A percentile compares a stretch with the other conserved stretches of the same genome.
Evolutionary conservation across 495 filamentous ascomycete species (phyloP).

Genomic region (Aspergillus hancockii): DNA sequence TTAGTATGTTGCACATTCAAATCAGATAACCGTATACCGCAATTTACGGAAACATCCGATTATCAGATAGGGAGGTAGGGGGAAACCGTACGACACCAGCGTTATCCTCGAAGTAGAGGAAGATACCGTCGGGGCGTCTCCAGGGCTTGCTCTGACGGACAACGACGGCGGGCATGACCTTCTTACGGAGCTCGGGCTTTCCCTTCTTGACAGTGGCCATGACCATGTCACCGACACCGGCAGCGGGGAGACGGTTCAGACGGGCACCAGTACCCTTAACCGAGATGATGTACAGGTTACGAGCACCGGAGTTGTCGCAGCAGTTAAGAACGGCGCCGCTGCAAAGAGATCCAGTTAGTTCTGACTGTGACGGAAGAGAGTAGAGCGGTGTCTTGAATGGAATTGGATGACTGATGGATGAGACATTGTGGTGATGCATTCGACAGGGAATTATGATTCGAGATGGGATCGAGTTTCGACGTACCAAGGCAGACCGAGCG

Average conservation of each 20-base stretch:
- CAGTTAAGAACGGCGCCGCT: constrained; percentile 97
- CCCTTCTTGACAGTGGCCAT: constrained; percentile 99
- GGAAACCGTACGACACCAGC: constrained; percentile 76
- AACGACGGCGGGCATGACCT: constrained; percentile 99
- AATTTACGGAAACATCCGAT: neutral
- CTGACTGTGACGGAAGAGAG: neutral
- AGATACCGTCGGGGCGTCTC: constrained; percentile 95
- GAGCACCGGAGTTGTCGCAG: constrained; percentile 97
- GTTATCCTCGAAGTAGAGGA: constrained; percentile 99
- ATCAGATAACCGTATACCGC: neutral
- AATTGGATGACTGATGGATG: constrained; percentile 3
- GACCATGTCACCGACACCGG: constrained; percentile 99
- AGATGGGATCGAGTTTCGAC: constrained; percentile 41
- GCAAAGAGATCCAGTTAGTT: constrained; percentile 27
- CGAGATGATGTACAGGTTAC: constrained; percentile 99
- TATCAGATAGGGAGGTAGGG: neutral
- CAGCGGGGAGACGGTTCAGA: constrained; percentile 96
- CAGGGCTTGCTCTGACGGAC: constrained; percentile 99
- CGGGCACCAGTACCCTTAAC: constrained; percentile 99
- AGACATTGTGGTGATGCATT: neutral
- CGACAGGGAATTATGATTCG: constrained; percentile 1
- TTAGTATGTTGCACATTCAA: neutral
- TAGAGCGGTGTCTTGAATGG: neutral
- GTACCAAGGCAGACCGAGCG: constrained; percentile 99
- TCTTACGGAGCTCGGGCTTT: constrained; percentile 99